Conservation (phyloP, 1,139 yeast species). For the Meyerozyma athensensis region DNA sequence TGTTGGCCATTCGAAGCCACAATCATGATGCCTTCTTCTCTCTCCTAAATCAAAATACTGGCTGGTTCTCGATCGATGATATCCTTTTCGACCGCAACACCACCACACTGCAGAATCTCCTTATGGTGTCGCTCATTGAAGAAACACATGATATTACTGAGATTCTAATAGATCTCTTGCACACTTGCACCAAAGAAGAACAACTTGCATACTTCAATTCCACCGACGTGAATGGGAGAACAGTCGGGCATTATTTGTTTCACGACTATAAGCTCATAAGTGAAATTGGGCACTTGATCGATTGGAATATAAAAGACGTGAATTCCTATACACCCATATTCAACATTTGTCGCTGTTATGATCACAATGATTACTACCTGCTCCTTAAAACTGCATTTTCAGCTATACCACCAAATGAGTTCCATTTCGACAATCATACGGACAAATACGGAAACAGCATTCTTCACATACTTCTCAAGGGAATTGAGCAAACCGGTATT, state of each 20-base stretch:
- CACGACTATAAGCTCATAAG: constrained; percentile 53
- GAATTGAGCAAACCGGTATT: constrained; percentile 36
- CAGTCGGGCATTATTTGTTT: constrained; percentile 71
- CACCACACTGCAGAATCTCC: constrained; percentile 45
- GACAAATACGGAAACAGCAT: constrained; percentile 74
- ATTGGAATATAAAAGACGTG: constrained; percentile 69
- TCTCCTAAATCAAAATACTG: constrained; percentile 39
- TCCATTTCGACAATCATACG: constrained; percentile 55
- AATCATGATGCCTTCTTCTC: constrained; percentile 41
- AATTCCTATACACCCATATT: constrained; percentile 78
- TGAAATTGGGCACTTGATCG: constrained; percentile 50
- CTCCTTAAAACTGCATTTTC: constrained; percentile 46
- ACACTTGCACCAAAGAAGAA: constrained; percentile 42
- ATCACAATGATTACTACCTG: constrained; percentile 57
- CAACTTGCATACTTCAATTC: constrained; percentile 46
- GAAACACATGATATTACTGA: constrained; percentile 47
- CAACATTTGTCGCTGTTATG: constrained; percentile 75
- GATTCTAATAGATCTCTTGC: constrained; percentile 42
- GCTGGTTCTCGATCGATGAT: constrained; percentile 60
- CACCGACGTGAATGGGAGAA: constrained; percentile 49
- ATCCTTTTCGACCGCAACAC: constrained; percentile 59
- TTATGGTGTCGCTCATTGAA: constrained; percentile 56
- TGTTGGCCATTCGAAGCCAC: constrained; percentile 46
- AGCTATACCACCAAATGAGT: constrained; percentile 31
- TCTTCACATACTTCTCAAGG: constrained; percentile 59